Percentiles rank a stretch among this genome's conserved stretches.
Evolutionary conservation across 2,329 filamentous ascomycete genomes (phyloP).

Genomic region (Emericellopsis cladophorae): DNA sequence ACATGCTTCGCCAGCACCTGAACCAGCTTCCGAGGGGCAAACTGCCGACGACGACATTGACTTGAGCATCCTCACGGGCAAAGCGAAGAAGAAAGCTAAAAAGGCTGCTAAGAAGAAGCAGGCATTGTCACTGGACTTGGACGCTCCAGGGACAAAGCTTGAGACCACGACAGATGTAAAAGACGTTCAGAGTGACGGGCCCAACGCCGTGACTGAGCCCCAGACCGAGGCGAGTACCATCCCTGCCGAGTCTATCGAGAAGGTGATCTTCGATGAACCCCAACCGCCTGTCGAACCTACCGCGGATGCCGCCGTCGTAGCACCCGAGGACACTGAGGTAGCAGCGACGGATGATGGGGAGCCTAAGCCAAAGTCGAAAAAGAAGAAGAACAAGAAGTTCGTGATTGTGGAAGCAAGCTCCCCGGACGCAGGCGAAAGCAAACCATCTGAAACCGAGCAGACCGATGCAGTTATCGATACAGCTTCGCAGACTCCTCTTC

Average conservation of each 20-base stretch:
- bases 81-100: conserved; percentile 4
- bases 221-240: neutral
- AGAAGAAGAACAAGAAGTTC: too few species aligned
- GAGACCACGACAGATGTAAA: neutral
- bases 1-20: neutral
- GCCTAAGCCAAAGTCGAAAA: too few species aligned
- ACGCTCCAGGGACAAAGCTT: neutral
- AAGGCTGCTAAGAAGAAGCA: conserved; percentile 3
- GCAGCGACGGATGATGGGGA: neutral
- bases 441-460: too few species aligned
- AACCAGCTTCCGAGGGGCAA: neutral
- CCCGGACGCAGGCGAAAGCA: too few species aligned
- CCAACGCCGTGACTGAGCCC: neutral
- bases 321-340: neutral
- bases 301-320: neutral
- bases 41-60: conserved; percentile 2
- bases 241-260: neutral
- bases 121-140: neutral
- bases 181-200: neutral
- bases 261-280: neutral
- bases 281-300: neutral
- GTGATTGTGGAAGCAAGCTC: too few species aligned
- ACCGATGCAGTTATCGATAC: too few species aligned
- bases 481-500: too few species aligned
- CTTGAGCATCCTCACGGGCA: conserved; percentile 1